Evolutionary conservation across 305 asterid species (phyloP).

Genomic region (Solanum hybrid): DNA sequence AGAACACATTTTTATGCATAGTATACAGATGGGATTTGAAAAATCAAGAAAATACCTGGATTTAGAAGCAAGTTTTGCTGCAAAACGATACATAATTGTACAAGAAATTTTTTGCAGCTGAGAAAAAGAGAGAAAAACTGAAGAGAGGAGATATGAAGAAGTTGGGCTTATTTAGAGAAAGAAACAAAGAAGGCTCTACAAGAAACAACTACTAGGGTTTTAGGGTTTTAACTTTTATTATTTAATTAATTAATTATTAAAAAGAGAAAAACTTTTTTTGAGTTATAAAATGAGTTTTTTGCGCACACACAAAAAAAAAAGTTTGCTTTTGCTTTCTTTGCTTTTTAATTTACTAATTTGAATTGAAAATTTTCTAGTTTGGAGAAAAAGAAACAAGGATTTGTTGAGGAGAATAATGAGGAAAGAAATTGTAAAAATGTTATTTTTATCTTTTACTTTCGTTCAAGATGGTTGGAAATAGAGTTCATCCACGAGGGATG

Average conservation of each 20-base stretch:
- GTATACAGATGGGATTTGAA: not conserved
- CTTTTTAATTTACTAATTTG: not conserved
- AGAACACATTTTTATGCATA: not conserved
- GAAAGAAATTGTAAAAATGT: not conserved
- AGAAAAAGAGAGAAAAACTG: not conserved
- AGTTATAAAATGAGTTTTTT: not conserved
- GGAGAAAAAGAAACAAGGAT: not conserved
- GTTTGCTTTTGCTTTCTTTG: not conserved
- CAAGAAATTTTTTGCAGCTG: not conserved
- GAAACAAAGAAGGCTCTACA: conserved; percentile 26
- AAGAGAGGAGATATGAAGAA: not conserved
- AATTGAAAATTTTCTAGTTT: not conserved
- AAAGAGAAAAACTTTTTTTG: not conserved
- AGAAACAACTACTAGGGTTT: conserved; percentile 26
- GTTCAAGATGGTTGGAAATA: not conserved
- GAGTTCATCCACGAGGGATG: not conserved
- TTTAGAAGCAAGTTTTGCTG: conserved; percentile 37
- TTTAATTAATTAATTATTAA: not conserved
- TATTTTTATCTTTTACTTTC: not conserved
- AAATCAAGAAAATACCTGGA: conserved; percentile 24
- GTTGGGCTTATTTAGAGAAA: conserved; percentile 7
- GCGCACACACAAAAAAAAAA: not conserved
- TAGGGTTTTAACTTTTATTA: conserved; percentile 11
- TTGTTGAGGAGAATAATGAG: not conserved
- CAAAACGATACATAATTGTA: conserved; percentile 31